Conservation (phyloP, 2,329 filamentous ascomycete genomes). For the Colletotrichum sp. region DNA sequence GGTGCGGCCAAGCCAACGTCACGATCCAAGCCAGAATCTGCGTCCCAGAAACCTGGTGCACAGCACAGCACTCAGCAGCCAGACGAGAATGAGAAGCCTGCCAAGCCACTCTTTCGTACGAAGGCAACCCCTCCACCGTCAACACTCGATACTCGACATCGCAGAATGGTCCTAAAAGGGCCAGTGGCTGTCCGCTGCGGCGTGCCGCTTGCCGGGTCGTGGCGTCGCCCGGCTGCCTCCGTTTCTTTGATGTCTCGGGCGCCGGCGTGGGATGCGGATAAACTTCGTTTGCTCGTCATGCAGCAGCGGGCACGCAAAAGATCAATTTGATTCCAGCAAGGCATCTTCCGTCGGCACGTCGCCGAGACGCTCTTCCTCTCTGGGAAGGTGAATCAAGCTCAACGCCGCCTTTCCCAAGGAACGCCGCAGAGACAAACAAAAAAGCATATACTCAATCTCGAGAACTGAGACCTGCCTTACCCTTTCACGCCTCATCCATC, state of each 20-base stretch:
- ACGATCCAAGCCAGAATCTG: not conserved
- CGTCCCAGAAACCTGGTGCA: not conserved
- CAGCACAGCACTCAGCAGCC: not conserved
- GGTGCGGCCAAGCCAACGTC: constrained; percentile 3
- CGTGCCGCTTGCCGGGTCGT: constrained; percentile 6
- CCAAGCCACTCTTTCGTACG: constrained; percentile 5
- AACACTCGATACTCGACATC: not conserved
- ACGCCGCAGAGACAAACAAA: constrained; percentile 6
- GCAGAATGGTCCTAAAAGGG: not conserved
- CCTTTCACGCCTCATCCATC: not conserved
- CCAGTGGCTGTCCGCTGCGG: not conserved
- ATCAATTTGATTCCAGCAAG: not conserved
- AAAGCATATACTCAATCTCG: constrained; percentile 1
- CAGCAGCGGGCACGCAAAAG: not conserved
- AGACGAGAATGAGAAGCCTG: not conserved
- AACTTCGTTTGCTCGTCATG: not conserved
- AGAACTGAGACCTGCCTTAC: constrained; percentile 4
- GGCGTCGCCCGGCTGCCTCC: constrained; percentile 1
- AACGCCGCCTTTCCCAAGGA: constrained; percentile 11
- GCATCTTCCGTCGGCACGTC: constrained; percentile 1
- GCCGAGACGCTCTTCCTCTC: constrained; percentile 6
- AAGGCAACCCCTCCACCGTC: not conserved
- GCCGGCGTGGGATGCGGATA: not conserved
- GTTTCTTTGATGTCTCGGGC: constrained; percentile 10
- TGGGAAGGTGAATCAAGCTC: constrained; percentile 2